Base-by-base conservation (phyloP, 495 filamentous ascomycete species). In the Copromyces sp. region DNA sequence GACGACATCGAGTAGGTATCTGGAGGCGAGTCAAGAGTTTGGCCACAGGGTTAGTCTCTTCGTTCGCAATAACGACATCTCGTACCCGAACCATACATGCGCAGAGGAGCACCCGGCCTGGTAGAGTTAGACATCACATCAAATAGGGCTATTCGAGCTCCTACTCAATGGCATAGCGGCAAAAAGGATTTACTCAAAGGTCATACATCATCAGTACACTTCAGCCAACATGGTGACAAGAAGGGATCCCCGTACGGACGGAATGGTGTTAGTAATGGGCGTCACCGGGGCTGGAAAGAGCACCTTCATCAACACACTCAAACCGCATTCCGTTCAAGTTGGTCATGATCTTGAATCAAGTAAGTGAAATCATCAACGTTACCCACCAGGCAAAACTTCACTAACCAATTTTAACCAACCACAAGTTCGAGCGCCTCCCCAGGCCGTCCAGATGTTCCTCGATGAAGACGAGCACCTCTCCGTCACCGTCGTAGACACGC, bases 401-500 rank as follows among this genome's bases (percentile, higher is more conserved):
- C 17, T 9, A 45, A 45, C 2, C 16, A 45, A 17, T 4, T n/a
- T n/a, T n/a, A 6, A 45, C 42, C n/a, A 45, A 6, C 0, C 7
- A 45, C 8, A 45, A 45, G 42, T 17, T 17, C 42, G n/a, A 45
- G 42, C 17, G 42, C 42, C 42, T 45, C 42, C 42, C 6, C 42
- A 45, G 17, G 42, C 42, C 16, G 42, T 45, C 42, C 42, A 45
- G 8, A 45, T 45, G 42, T 45, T 45, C 42, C 17, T 45, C n/a
- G 42, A 45, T 17, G 42, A 45, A 17, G 42, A 45, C 16, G 42
- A 45, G 42, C 42, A n/a, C 3, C 17, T 45, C 42, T 45, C 42
- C 17, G 72, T 84, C 24, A 77, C 75, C 39, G 76, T 87, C 4
- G 77, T 87, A 53, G 86, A 87, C 73, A 87, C 85, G 0, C 86